Percentiles rank a stretch among this genome's conserved stretches.
phyloP scores from a whole-genome alignment of 2,329 filamentous ascomycete species.

The Aureobasidium lini region DNA sequence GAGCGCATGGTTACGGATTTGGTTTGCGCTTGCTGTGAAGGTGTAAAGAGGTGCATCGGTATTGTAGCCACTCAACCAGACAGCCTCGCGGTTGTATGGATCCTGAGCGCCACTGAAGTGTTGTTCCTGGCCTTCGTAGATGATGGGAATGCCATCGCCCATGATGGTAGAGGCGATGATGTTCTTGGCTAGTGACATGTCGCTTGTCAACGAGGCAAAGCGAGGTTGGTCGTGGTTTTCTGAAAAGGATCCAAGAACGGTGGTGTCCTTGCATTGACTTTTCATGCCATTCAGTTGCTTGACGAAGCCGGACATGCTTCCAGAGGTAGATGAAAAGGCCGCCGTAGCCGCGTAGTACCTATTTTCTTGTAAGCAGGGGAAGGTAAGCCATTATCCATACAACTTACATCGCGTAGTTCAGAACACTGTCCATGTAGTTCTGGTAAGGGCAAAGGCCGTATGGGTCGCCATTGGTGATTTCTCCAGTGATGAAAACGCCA shows the following conservation, averaged over 20 bases:
- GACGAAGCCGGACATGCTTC: slow-evolving; percentile 33
- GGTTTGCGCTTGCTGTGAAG: slow-evolving; percentile 40
- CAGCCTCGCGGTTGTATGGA: slow-evolving; percentile 35
- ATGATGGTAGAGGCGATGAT: slow-evolving; percentile 55
- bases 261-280: slow-evolving; percentile 30
- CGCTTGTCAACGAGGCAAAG: slow-evolving; percentile 41
- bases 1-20: slow-evolving; percentile 42
- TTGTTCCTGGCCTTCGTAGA: slow-evolving; percentile 62
- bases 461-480: slow-evolving; percentile 35
- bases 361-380: slow-evolving; percentile 20
- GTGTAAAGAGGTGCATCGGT: slow-evolving; percentile 34
- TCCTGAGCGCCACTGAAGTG: slow-evolving; percentile 37
- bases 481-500: slow-evolving; percentile 40
- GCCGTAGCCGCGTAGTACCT: slow-evolving; percentile 31
- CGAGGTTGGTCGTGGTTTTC: slow-evolving; percentile 35
- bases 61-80: slow-evolving; percentile 36
- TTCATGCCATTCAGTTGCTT: slow-evolving; percentile 27
- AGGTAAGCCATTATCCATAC: neutral
- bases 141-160: slow-evolving; percentile 53
- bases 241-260: slow-evolving; percentile 32
- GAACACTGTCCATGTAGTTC: slow-evolving; percentile 36
- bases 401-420: slow-evolving; percentile 39
- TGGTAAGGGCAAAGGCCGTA: slow-evolving; percentile 37
- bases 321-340: slow-evolving; percentile 31
- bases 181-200: slow-evolving; percentile 53